A percentile compares a stretch with the other conserved stretches of the same genome.
phyloP scores from a whole-genome alignment of 2,329 filamentous ascomycete genomes.

The Xylariaceae sp. region DNA sequence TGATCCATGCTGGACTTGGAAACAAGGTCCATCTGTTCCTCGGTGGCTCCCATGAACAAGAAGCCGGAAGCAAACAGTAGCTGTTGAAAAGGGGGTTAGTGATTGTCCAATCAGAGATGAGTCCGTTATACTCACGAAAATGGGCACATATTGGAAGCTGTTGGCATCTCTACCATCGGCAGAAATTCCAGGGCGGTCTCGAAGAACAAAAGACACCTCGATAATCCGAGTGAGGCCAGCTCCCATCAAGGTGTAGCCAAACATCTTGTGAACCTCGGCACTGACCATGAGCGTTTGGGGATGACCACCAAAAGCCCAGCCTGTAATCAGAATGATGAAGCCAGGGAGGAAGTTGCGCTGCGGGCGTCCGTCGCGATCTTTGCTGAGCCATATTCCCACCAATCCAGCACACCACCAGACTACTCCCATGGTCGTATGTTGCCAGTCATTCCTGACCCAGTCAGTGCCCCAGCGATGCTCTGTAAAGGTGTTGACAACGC shows the following conservation, averaged over 20 bases:
- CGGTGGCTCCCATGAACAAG: slow-evolving; percentile 94
- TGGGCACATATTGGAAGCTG: slow-evolving; percentile 66
- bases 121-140: slow-evolving; percentile 53
- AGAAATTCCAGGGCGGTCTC: slow-evolving; percentile 60
- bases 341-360: slow-evolving; percentile 91
- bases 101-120: neutral
- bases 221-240: slow-evolving; percentile 80
- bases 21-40: slow-evolving; percentile 87
- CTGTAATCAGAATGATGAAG: slow-evolving; percentile 85
- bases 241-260: slow-evolving; percentile 93
- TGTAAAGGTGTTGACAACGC: slow-evolving; percentile 95
- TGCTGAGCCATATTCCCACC: slow-evolving; percentile 86
- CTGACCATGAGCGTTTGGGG: slow-evolving; percentile 79
- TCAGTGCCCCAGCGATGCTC: slow-evolving; percentile 88
- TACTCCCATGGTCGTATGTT: slow-evolving; percentile 99
- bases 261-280: slow-evolving; percentile 80
- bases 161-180: slow-evolving; percentile 63
- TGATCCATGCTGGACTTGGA: slow-evolving; percentile 72
- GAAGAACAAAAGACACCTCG: slow-evolving; percentile 83
- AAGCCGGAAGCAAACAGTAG: slow-evolving; percentile 89
- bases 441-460: slow-evolving; percentile 91
- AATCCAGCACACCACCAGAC: slow-evolving; percentile 96
- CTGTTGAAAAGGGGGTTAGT: slow-evolving; percentile 41
- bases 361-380: slow-evolving; percentile 73
- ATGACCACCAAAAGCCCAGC: slow-evolving; percentile 92